Conservation (phyloP, 139 green algal species). For the Cymbomonas tetramitiformis region DNA sequence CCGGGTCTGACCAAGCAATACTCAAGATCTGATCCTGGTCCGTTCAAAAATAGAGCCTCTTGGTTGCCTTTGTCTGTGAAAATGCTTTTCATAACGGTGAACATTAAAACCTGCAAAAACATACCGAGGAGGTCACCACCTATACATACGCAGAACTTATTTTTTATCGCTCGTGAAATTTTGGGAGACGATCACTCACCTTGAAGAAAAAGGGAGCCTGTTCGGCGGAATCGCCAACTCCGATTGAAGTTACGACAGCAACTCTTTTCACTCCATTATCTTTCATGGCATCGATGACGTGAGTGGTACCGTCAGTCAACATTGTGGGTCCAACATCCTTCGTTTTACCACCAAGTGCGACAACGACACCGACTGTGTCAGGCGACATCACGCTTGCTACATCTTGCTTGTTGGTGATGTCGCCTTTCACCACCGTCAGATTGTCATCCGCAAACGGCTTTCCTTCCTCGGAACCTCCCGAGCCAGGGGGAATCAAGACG, state of each 20-base stretch:
- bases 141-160: too few species aligned
- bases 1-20: constrained; percentile 16
- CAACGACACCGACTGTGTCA: constrained; percentile 1
- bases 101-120: constrained; percentile 14
- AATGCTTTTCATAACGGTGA: constrained; percentile 22
- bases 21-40: constrained; percentile 15
- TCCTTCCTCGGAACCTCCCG: constrained; percentile 4
- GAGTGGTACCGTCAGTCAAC: constrained; percentile 15
- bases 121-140: too few species aligned
- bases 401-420: background rate
- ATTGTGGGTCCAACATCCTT: constrained; percentile 23
- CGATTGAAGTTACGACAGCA: constrained; percentile 19
- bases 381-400: constrained; percentile 3
- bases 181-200: too few species aligned
- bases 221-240: constrained; percentile 10
- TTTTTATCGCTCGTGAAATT: too few species aligned
- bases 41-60: constrained; percentile 11
- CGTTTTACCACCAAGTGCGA: constrained; percentile 20
- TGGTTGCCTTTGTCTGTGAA: constrained; percentile 27
- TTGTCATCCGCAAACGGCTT: background rate
- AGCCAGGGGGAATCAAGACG: background rate
- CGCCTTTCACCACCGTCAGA: constrained; percentile 12
- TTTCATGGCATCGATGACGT: constrained; percentile 21
- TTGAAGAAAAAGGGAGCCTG: constrained; percentile 18
- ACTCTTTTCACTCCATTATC: constrained; percentile 8